Conservation (phyloP, 202 grass and related monocot species). For the Schoenoplectus tabernaemontani region DNA sequence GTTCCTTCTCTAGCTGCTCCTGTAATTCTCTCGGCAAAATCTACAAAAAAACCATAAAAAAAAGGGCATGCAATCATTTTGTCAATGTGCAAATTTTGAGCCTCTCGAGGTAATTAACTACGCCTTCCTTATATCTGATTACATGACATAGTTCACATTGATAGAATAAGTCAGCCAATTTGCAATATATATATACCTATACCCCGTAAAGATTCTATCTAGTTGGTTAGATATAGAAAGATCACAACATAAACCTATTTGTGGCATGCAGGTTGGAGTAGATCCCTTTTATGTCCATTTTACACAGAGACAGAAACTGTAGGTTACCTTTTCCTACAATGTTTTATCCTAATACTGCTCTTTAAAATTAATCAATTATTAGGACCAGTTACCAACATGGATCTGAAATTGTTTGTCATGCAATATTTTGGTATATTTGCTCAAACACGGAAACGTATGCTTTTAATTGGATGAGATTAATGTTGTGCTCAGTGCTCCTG, state of each 20-base stretch:
- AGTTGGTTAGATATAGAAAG: neutral
- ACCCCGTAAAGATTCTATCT: neutral
- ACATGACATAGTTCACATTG: neutral
- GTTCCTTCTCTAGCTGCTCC: slow-evolving; percentile 73
- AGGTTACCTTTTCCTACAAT: neutral
- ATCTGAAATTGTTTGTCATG: neutral
- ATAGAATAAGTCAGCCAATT: neutral
- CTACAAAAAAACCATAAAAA: slow-evolving; percentile 31
- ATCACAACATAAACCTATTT: too few relatives aligned
- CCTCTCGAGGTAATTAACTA: neutral
- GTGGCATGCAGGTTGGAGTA: too few relatives aligned
- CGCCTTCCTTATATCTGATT: neutral
- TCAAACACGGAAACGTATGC: too few relatives aligned
- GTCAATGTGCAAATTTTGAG: neutral
- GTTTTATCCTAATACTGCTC: neutral
- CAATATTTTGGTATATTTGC: neutral
- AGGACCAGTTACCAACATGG: neutral
- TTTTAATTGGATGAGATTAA: too few relatives aligned
- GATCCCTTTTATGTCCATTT: too few relatives aligned
- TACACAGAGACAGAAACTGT: too few relatives aligned
- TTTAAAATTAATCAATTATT: neutral
- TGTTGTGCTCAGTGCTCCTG: too few relatives aligned
- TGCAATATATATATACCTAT: slow-evolving; percentile 4
- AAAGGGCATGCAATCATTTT: neutral
- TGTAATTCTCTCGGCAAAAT: slow-evolving; percentile 73